Base-by-base conservation (phyloP, 495 filamentous ascomycete genomes). In the Penicillium nucicola region DNA sequence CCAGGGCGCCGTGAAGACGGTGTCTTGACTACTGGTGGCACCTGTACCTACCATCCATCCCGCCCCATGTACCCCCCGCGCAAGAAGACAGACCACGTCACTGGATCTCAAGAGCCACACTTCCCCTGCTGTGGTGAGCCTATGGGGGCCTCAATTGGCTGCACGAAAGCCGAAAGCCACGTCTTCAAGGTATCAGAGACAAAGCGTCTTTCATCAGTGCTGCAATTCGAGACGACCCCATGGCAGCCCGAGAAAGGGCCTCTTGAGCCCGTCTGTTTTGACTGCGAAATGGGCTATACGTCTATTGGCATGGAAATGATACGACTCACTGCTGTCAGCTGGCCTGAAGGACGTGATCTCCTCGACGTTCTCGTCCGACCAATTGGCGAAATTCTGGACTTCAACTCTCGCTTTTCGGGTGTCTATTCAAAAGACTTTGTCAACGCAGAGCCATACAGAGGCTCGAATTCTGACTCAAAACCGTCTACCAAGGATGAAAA, bases 281-380 rank as follows among this genome's bases (percentile, higher is more conserved):
- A 99, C 65, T 96, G 95, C 62, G 93, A 99, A 61, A 99, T 99
- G 93, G 88, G 88, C 8, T 99, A 93, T 63, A 97, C 93, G 0
- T 85, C 85, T 1, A 55, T 84, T 31, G 93, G 93, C 0, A 63
- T 97, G 48, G 93, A 99, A 61, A 75, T 99, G 12, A 83, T 97
- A 38, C 87, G 93, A 14, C 62, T 99, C 17, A 96, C 93, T 0
- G 90, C 86, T 8, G 82, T 88, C 25, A 83, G 86, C 50, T 99
- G 92, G 89, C 93, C 92, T 1, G 70, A 77, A 28, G 88, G 90
- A 17, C 76, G 82, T 48, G 76, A 77, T 40, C 64, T 97, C 6
- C 69, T 96, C 1, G 93, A 99, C 64, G 77, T 96, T 1, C 78
- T 99, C 0, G 91, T 99, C 20, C 79, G 81, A 34, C 95, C 93